Conservation (phyloP, 371 early-diverging fungal species). For the Umbelopsis sp. region DNA sequence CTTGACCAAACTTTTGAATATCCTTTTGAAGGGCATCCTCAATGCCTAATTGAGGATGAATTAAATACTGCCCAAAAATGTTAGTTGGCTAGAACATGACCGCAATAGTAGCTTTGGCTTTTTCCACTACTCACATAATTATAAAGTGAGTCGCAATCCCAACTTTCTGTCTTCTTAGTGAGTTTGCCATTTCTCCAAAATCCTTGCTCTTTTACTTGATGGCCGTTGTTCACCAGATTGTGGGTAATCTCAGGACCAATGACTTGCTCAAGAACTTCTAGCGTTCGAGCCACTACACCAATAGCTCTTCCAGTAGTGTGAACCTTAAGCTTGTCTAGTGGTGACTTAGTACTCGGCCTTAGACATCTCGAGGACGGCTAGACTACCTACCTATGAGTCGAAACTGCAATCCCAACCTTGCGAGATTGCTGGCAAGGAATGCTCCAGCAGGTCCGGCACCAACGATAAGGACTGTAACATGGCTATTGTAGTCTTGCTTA, state of each 20-base stretch:
- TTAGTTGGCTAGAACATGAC: too few relatives aligned
- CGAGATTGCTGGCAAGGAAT: constrained; percentile 10
- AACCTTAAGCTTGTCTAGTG: constrained; percentile 1
- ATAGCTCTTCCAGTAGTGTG: constrained; percentile 15
- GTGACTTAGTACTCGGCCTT: background rate
- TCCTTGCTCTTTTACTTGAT: background rate
- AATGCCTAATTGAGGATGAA: constrained; percentile 1
- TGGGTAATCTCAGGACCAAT: background rate
- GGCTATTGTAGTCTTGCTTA: background rate
- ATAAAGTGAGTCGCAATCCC: constrained; percentile 11
- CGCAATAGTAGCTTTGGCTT: too few relatives aligned
- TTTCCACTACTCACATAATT: background rate
- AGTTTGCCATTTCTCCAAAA: constrained; percentile 15
- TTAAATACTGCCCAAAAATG: background rate
- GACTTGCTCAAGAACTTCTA: constrained; percentile 3
- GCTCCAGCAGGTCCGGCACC: background rate
- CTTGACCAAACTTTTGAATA: background rate
- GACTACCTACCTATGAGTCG: constrained; percentile 2
- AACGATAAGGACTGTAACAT: background rate
- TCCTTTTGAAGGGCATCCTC: constrained; percentile 2
- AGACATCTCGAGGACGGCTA: background rate
- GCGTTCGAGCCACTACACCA: constrained; percentile 1
- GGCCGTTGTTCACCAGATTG: background rate
- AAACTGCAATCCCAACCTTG: constrained; percentile 1
- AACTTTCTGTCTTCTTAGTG: constrained; percentile 3